Evolutionary conservation across 2,329 filamentous ascomycete genomes (phyloP).

Genomic region (Verticillium tricorpus): DNA sequence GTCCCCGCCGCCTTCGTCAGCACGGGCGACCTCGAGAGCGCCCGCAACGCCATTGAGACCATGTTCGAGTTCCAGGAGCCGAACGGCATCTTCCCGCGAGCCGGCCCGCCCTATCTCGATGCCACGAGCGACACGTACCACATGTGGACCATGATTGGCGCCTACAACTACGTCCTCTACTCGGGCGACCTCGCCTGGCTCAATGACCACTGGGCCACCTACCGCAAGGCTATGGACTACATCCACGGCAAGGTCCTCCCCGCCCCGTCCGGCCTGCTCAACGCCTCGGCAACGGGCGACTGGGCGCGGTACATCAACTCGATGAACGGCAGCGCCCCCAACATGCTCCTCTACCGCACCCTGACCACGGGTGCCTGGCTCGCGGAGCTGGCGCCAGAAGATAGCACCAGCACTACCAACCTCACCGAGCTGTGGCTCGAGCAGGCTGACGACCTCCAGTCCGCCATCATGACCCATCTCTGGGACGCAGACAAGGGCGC

Average conservation of each 20-base stretch:
- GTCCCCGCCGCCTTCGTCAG: conserved; percentile 49
- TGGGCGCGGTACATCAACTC: conserved; percentile 45
- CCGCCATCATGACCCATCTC: conserved; percentile 39
- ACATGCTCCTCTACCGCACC: conserved; percentile 51
- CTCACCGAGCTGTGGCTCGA: conserved; percentile 34
- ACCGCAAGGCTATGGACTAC: conserved; percentile 22
- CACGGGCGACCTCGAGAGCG: conserved; percentile 45
- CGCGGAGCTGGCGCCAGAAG: conserved; percentile 37
- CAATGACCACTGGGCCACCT: conserved; percentile 23
- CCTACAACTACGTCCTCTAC: conserved; percentile 51
- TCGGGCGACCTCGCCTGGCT: conserved; percentile 18
- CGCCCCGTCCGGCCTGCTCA: conserved; percentile 24
- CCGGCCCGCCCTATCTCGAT: conserved; percentile 37
- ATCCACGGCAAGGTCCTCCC: conserved; percentile 18
- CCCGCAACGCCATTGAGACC: conserved; percentile 43
- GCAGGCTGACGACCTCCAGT: conserved; percentile 34
- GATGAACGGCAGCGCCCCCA: conserved; percentile 38
- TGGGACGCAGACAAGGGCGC: conserved; percentile 44
- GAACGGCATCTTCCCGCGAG: conserved; percentile 45
- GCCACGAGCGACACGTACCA: conserved; percentile 26
- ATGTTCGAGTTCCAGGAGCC: conserved; percentile 40
- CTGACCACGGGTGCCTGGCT: conserved; percentile 47
- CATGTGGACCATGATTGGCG: conserved; percentile 45
- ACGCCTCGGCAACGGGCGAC: conserved; percentile 44
- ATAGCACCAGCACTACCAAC: conserved; percentile 22